Conservation (phyloP, 768 basidiomycete genomes). For the Astraeus odoratus region DNA sequence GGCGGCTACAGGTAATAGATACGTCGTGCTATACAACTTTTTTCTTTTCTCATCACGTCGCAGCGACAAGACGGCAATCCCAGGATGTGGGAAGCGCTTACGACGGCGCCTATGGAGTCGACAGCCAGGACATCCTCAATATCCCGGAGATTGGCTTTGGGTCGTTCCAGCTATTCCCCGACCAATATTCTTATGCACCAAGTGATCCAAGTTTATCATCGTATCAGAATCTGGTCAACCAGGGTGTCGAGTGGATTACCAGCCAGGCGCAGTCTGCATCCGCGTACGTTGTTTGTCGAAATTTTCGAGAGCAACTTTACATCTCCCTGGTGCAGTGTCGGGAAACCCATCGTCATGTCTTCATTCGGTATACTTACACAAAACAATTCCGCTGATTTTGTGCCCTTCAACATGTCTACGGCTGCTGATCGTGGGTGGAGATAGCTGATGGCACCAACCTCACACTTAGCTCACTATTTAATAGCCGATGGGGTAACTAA, state of each 20-base stretch:
- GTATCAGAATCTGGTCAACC: constrained; percentile 46
- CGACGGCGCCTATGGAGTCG: constrained; percentile 60
- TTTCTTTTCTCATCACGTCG: constrained; percentile 4
- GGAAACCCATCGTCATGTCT: constrained; percentile 48
- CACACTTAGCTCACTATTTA: neutral
- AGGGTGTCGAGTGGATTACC: constrained; percentile 50
- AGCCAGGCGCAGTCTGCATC: constrained; percentile 37
- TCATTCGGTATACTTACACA: constrained; percentile 62
- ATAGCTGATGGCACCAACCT: neutral
- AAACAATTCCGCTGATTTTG: constrained; percentile 43
- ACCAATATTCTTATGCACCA: constrained; percentile 50
- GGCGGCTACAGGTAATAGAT: constrained; percentile 42
- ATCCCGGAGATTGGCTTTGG: constrained; percentile 52
- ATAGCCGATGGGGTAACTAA: constrained; percentile 44
- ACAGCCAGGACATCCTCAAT: constrained; percentile 55
- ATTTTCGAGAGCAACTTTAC: constrained; percentile 5
- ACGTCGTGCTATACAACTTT: neutral
- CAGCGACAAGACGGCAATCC: constrained; percentile 41
- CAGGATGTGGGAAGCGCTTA: constrained; percentile 41
- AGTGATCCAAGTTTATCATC: constrained; percentile 42
- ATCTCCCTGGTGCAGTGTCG: constrained; percentile 29
- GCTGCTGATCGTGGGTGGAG: constrained; percentile 33
- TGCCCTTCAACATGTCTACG: constrained; percentile 52
- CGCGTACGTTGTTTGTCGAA: constrained; percentile 32
- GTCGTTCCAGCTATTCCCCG: constrained; percentile 62